Conservation (phyloP, 208 protist species). For the Acanthamoeba healyi region DNA sequence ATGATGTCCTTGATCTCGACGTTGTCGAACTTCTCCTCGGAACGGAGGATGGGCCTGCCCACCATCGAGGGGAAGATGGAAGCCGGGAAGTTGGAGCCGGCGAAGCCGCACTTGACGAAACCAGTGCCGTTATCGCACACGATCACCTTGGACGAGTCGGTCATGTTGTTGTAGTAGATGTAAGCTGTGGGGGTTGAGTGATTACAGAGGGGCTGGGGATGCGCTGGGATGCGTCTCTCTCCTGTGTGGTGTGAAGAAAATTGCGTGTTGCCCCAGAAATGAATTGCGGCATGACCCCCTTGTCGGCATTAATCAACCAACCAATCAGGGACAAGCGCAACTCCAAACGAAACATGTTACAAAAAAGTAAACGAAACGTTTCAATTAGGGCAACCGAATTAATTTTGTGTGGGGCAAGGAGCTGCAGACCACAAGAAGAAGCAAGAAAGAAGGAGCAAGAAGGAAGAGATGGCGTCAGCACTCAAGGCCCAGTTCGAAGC, state of each 20-base stretch:
- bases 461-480: background rate
- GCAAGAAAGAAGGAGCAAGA: background rate
- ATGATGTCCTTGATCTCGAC: slow-evolving; percentile 94
- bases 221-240: background rate
- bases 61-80: slow-evolving; percentile 97
- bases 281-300: background rate
- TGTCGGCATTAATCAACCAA: slow-evolving; percentile 7
- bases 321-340: too few relatives aligned
- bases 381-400: too few relatives aligned
- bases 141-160: slow-evolving; percentile 84
- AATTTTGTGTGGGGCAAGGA: too few relatives aligned
- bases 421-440: too few relatives aligned
- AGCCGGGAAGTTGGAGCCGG: slow-evolving; percentile 97
- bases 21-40: slow-evolving; percentile 90
- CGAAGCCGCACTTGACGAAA: slow-evolving; percentile 98
- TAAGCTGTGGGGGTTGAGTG: background rate
- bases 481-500: slow-evolving; percentile 50
- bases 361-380: too few relatives aligned
- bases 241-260: background rate
- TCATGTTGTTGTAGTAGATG: too few relatives aligned
- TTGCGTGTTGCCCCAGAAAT: background rate
- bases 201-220: background rate
- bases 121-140: slow-evolving; percentile 92
- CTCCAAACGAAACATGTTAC: too few relatives aligned
- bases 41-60: slow-evolving; percentile 95